These are phyloP conservation scores for Giardia muris DNA, from an alignment of 208 protist genomes.

Conservation along the genomic window DNA sequence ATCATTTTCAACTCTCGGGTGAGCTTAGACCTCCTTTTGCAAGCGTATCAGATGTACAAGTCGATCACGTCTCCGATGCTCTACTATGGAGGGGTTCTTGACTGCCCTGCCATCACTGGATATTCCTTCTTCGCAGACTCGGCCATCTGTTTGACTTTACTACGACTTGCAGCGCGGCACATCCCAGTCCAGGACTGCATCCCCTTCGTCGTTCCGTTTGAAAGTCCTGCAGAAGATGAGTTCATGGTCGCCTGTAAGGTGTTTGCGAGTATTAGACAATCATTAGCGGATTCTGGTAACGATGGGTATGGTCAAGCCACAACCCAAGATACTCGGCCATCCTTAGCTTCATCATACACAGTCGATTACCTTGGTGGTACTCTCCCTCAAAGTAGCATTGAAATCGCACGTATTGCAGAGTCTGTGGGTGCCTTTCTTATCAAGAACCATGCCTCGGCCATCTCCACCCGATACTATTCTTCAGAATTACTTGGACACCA, in stretches of 20 bases:
- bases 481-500: background rate
- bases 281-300: background rate
- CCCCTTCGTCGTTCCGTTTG: background rate
- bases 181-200: background rate
- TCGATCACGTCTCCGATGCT: background rate
- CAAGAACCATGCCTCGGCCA: background rate
- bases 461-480: background rate
- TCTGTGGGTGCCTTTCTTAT: background rate
- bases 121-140: background rate
- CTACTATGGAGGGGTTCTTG: background rate
- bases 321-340: background rate
- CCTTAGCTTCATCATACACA: background rate
- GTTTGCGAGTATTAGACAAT: background rate
- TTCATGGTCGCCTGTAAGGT: background rate
- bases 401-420: background rate
- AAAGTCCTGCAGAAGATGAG: background rate
- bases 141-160: background rate
- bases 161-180: background rate
- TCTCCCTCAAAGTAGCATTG: background rate
- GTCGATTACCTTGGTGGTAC: background rate
- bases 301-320: background rate
- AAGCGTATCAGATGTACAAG: background rate
- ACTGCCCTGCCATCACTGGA: background rate
- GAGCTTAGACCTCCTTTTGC: background rate
- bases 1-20: conserved; percentile 3